Evolutionary conservation across 2,329 filamentous ascomycete genomes (phyloP).

Genomic region (Stenocarpella maydis): DNA sequence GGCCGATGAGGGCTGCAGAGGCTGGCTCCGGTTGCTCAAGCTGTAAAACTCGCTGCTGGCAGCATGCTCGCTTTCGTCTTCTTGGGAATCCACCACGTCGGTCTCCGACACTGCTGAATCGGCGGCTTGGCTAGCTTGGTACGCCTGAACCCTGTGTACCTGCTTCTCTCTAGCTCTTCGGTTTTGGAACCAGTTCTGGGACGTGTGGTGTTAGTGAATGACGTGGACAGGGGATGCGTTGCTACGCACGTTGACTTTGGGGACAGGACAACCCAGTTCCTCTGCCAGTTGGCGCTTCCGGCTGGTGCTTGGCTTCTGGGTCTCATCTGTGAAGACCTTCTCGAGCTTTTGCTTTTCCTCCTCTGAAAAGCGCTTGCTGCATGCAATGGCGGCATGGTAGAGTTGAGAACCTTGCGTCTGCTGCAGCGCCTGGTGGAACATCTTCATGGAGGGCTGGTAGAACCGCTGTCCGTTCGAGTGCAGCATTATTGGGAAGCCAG

Average conservation of each 20-base stretch:
- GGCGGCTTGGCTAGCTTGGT: conserved; percentile 53
- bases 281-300: conserved; percentile 35
- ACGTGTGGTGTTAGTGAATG: conserved; percentile 42
- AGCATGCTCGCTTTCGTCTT: conserved; percentile 40
- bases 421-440: conserved; percentile 32
- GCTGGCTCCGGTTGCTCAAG: conserved; percentile 44
- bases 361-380: conserved; percentile 36
- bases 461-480: conserved; percentile 33
- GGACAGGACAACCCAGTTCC: conserved; percentile 33
- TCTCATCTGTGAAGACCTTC: conserved; percentile 36
- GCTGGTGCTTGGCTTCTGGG: conserved; percentile 35
- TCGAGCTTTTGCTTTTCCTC: conserved; percentile 36
- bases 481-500: conserved; percentile 31
- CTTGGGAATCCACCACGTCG: conserved; percentile 40
- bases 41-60: conserved; percentile 45
- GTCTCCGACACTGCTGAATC: conserved; percentile 49
- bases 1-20: conserved; percentile 48
- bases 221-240: background rate
- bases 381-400: conserved; percentile 33
- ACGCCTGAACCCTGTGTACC: conserved; percentile 63
- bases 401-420: conserved; percentile 30
- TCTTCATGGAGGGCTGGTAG: conserved; percentile 32
- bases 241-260: conserved; percentile 34
- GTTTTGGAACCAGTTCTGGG: conserved; percentile 75
- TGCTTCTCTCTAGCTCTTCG: conserved; percentile 71